These are phyloP conservation scores for Solanum hybrid DNA, from an alignment of 305 asterid genomes.

Conservation along the genomic window DNA sequence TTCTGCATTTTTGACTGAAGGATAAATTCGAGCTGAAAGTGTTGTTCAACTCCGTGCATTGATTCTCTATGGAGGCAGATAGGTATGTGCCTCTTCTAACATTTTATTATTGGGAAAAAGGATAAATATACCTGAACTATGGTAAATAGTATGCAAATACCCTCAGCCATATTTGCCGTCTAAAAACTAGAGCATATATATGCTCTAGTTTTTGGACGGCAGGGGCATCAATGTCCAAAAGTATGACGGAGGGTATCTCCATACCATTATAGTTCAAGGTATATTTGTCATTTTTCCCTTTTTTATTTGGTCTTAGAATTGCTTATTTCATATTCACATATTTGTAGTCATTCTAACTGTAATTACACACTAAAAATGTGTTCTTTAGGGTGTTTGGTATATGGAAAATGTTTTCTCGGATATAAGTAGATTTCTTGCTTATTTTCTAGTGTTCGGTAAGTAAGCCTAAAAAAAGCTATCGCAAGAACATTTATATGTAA, in stretches of 20 bases:
- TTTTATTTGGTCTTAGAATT: not conserved
- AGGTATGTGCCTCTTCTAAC: constrained; percentile 23
- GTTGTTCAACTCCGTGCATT: constrained; percentile 5
- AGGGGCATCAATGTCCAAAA: too few species aligned
- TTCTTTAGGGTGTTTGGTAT: not conserved
- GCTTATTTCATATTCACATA: not conserved
- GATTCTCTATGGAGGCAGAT: constrained; percentile 40
- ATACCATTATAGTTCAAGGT: not conserved
- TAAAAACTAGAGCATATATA: too few species aligned
- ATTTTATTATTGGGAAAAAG: not conserved
- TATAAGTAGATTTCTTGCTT: not conserved
- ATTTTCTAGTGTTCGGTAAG: not conserved
- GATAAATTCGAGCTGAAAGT: not conserved
- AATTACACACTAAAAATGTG: not conserved
- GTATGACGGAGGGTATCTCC: too few species aligned
- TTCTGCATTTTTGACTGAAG: constrained; percentile 14
- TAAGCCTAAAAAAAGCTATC: not conserved
- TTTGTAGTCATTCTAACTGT: not conserved
- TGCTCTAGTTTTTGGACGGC: too few species aligned
- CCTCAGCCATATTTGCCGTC: too few species aligned
- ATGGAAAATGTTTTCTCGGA: not conserved
- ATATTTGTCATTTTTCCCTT: too few species aligned
- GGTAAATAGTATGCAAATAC: too few species aligned
- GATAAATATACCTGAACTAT: too few species aligned
- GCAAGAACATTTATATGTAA: not conserved